Conservation (phyloP, 495 filamentous ascomycete species). For the Daldinia grandis region DNA sequence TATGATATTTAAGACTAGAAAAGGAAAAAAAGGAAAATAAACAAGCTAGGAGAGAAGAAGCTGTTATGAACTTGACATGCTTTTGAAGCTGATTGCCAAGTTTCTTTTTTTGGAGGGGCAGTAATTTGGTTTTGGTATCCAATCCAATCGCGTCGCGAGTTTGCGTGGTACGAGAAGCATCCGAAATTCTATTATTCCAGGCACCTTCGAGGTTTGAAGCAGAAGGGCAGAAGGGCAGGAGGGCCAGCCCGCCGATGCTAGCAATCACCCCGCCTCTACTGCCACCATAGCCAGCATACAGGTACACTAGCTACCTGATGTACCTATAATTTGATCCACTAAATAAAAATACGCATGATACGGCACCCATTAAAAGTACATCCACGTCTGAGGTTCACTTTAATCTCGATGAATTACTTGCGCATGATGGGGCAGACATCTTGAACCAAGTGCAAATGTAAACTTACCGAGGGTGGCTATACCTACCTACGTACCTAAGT, state of each 20-base stretch:
- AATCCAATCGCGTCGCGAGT: constrained; percentile 16
- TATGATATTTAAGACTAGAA: constrained; percentile 4
- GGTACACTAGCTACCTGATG: not conserved
- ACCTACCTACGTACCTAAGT: no score
- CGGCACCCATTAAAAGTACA: not conserved
- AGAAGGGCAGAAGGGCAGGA: not conserved
- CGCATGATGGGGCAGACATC: not conserved
- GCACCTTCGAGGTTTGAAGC: not conserved
- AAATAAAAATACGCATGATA: not conserved
- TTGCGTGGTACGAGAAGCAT: constrained; percentile 8
- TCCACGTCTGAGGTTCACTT: not conserved
- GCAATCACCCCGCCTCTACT: constrained; percentile 19
- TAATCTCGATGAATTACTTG: not conserved
- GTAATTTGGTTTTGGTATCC: constrained; percentile 18
- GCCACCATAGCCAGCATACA: not conserved
- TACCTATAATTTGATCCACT: not conserved
- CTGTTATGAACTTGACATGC: constrained; percentile 17
- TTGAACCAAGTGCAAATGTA: no score
- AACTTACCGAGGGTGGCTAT: not conserved
- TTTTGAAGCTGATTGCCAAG: constrained; percentile 41
- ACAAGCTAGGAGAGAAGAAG: constrained; percentile 13
- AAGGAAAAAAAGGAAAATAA: not conserved
- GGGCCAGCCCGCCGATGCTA: constrained; percentile 3
- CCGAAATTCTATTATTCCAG: not conserved
- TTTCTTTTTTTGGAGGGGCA: constrained; percentile 34